These are phyloP conservation scores for Cubamyces sp. DNA, from an alignment of 768 basidiomycete species.

Conservation along the genomic window DNA sequence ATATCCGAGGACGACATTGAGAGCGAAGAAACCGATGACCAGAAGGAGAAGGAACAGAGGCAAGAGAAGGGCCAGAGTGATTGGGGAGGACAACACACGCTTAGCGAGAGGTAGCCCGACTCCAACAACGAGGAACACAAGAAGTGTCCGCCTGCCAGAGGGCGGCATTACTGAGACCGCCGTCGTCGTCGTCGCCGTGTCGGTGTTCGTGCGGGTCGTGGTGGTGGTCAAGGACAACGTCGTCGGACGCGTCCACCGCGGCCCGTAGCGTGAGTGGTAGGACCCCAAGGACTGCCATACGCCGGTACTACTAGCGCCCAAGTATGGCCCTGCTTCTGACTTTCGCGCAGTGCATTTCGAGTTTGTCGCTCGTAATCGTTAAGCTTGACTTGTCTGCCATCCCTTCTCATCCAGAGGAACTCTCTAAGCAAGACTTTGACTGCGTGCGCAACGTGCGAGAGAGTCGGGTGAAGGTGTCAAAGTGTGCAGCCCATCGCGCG, in stretches of 20 bases:
- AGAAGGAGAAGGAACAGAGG: conserved; percentile 59
- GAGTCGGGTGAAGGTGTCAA: background rate
- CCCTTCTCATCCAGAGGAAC: too few relatives aligned
- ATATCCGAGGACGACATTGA: conserved; percentile 60
- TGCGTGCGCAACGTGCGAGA: background rate
- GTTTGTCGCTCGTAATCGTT: too few relatives aligned
- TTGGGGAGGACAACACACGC: conserved; percentile 67
- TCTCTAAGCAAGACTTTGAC: too few relatives aligned
- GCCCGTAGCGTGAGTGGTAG: too few relatives aligned
- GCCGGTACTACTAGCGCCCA: too few relatives aligned
- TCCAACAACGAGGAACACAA: conserved; percentile 60
- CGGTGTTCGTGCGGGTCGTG: conserved; percentile 5
- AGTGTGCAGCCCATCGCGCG: background rate
- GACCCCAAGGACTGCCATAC: background rate
- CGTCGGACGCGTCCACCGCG: background rate
- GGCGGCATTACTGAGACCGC: conserved; percentile 11
- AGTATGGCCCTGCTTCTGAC: too few relatives aligned
- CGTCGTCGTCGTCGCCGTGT: conserved; percentile 1
- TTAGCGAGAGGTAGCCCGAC: conserved; percentile 56
- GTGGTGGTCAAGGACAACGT: background rate
- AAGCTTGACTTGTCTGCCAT: too few relatives aligned
- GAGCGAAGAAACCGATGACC: conserved; percentile 52
- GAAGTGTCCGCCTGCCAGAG: conserved; percentile 27
- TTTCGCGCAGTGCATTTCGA: too few relatives aligned
- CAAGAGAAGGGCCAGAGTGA: conserved; percentile 63